phyloP scores from a whole-genome alignment of 805 yeast genomes.

The Candida arabinofermentans region DNA sequence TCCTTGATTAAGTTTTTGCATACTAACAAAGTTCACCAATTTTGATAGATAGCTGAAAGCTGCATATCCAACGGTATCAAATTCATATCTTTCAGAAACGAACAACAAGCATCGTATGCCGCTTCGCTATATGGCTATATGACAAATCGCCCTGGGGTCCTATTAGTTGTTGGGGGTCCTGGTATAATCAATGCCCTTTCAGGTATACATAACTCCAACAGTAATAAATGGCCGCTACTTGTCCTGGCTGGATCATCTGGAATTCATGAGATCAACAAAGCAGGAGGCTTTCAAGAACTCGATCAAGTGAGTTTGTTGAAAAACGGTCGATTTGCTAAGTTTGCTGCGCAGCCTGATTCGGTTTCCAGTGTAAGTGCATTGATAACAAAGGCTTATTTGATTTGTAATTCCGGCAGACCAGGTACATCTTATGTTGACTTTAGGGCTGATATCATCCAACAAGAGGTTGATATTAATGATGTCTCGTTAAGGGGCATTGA shows the following conservation, averaged over 20 bases:
- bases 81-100: conserved; percentile 63
- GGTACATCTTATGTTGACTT: conserved; percentile 63
- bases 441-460: conserved; percentile 57
- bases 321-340: conserved; percentile 39
- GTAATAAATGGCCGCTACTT: conserved; percentile 62
- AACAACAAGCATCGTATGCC: conserved; percentile 73
- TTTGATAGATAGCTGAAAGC: conserved; percentile 49
- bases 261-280: conserved; percentile 39
- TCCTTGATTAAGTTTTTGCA: neutral
- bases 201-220: conserved; percentile 58
- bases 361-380: conserved; percentile 34
- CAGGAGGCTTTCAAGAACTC: conserved; percentile 68
- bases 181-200: conserved; percentile 66
- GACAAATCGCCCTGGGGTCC: conserved; percentile 61
- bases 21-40: neutral
- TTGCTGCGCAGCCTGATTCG: conserved; percentile 34
- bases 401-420: conserved; percentile 45
- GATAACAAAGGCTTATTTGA: conserved; percentile 44
- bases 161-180: conserved; percentile 73
- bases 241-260: conserved; percentile 63
- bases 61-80: conserved; percentile 48
- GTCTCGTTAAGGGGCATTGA: conserved; percentile 20
- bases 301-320: conserved; percentile 53
- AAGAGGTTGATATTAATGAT: conserved; percentile 4
- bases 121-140: conserved; percentile 68